These are phyloP conservation scores for Bipolaris victoriae DNA, from an alignment of 2,329 filamentous ascomycete species.

Conservation along the genomic window DNA sequence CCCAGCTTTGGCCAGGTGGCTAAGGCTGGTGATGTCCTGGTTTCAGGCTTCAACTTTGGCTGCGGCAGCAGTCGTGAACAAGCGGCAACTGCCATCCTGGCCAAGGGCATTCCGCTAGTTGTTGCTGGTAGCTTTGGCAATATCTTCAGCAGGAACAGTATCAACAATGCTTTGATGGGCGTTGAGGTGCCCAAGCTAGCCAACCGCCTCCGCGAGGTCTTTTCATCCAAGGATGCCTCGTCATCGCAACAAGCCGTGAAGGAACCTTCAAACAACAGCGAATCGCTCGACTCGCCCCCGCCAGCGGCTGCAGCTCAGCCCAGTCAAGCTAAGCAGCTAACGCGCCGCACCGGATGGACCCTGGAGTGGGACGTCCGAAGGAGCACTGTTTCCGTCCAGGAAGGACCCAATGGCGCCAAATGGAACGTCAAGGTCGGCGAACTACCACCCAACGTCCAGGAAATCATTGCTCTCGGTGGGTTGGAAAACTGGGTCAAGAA, in stretches of 20 bases:
- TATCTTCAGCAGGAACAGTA: conserved; percentile 79
- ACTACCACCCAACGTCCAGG: conserved; percentile 83
- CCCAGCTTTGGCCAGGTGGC: conserved; percentile 68
- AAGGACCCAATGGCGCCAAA: conserved; percentile 68
- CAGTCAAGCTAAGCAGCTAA: conserved; percentile 62
- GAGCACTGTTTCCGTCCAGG: conserved; percentile 72
- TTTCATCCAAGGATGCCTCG: conserved; percentile 44
- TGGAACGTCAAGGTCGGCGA: conserved; percentile 87
- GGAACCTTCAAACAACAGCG: conserved; percentile 59
- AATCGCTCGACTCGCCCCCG: conserved; percentile 58
- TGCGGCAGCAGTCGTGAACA: conserved; percentile 83
- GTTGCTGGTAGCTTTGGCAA: conserved; percentile 82
- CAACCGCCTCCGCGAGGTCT: conserved; percentile 68
- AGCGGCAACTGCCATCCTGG: conserved; percentile 84
- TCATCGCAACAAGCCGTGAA: conserved; percentile 51
- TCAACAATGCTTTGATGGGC: conserved; percentile 79
- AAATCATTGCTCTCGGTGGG: conserved; percentile 64
- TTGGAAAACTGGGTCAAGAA: conserved; percentile 83
- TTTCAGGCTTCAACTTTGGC: conserved; percentile 88
- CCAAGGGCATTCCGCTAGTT: conserved; percentile 79
- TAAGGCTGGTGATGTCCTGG: conserved; percentile 76
- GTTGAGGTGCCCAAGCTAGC: conserved; percentile 73
- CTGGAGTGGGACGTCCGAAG: conserved; percentile 79
- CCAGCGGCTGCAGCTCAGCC: conserved; percentile 45
- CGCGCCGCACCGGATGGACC: conserved; percentile 81